Percentiles rank a stretch among this genome's conserved stretches.
Evolutionary conservation across 306 rosid species (phyloP).

Genomic region (Inga leiocalycina): DNA sequence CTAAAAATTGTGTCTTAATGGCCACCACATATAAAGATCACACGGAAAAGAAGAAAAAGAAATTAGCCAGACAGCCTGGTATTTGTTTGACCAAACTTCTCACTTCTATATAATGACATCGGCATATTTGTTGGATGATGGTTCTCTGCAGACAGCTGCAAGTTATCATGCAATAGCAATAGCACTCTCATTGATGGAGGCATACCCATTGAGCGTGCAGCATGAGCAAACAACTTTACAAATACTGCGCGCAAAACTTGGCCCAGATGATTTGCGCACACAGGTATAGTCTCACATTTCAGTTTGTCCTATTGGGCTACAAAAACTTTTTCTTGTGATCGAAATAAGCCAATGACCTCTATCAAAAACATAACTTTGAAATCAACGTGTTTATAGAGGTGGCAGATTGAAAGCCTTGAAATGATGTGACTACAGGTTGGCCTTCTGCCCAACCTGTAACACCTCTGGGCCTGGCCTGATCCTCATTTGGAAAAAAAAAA

Average conservation of each 20-base stretch:
- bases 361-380: conserved; percentile 4
- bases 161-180: conserved; percentile 99
- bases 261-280: conserved; percentile 94
- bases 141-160: conserved; percentile 87
- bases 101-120: conserved; percentile 27
- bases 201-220: conserved; percentile 96
- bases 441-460: not conserved
- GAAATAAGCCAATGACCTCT: conserved; percentile 15
- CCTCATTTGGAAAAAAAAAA: not conserved
- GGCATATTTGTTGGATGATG: conserved; percentile 35
- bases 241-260: conserved; percentile 94
- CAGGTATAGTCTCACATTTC: conserved; percentile 62
- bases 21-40: not conserved
- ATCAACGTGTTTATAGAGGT: not conserved
- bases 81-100: conserved; percentile 25
- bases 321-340: not conserved
- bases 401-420: conserved; percentile 24
- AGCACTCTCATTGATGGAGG: conserved; percentile 98
- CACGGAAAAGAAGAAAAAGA: not conserved
- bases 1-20: too few species aligned
- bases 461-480: not conserved
- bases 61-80: conserved; percentile 18
- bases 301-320: not conserved
- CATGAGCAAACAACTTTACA: conserved; percentile 98
- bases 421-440: not conserved